Evolutionary conservation across 805 yeast genomes (phyloP), one percentile per base, ranked within the genome.

Genomic region (Zygosaccharomyces lentus): DNA sequence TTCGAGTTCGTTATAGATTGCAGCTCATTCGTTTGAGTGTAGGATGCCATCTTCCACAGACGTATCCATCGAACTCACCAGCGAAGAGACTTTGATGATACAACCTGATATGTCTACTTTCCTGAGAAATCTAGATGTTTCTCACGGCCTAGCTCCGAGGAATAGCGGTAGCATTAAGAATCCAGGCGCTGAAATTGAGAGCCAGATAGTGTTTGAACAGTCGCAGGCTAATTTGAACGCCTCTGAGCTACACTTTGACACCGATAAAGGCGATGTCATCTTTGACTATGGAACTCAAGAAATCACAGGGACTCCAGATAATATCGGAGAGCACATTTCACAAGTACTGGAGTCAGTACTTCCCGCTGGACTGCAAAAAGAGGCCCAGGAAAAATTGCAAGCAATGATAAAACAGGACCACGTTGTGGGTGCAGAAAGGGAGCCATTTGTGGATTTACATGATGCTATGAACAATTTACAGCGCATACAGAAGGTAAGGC

Each of bases 201-300:
- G 17, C 16, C 32, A 17, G 13, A 3, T 27, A 24, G 41, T 27
- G 9, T 4, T 27, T 38, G 34, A 26, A 25, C 16, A 21, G 23
- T 9, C 41, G 15, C 24, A 38, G 34, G 9, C 41, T 48, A 2
- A 52, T 27, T 45, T 54, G 23, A 46, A 51, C 6, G 60, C 58
- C 29, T 57, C 65, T 9, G 63, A 57, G 40, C 37, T 61, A 9
- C 59, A 56, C 37, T 44, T 59, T 10, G 54, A 55, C 40, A 58
- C 51, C 9, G 58, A 51, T n/a, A 63, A 61, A 24, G 62, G 59
- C 3, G 64, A 61, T 31, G 54, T 61, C 30, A 55, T 63, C 23
- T 63, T 63, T 44, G 67, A 63, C 42, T 62, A 58, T 39, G 66
- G 59, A 24, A 53, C 59, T 2, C 58, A 57, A 34, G 58, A 54